A percentile compares a stretch with the other conserved stretches of the same genome.
Conservation (phyloP, 2,329 filamentous ascomycete species). For the Plenodomus biglobosus region DNA sequence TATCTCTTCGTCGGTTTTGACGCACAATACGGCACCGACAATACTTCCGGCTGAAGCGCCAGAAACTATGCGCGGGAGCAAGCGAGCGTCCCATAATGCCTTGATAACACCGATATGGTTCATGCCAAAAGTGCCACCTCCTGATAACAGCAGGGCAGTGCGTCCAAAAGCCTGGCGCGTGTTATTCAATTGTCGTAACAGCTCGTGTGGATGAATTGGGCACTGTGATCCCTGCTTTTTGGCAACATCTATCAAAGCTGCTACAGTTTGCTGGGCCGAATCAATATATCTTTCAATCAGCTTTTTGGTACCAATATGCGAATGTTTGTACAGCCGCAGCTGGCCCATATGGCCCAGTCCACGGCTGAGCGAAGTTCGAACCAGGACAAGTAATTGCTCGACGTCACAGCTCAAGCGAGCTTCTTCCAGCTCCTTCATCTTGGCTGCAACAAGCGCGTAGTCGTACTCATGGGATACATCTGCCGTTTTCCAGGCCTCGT, state of each 20-base stretch:
- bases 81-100: constrained; percentile 69
- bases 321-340: constrained; percentile 77
- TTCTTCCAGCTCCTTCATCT: constrained; percentile 72
- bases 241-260: constrained; percentile 66
- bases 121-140: constrained; percentile 89
- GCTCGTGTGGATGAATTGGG: constrained; percentile 59
- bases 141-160: constrained; percentile 78
- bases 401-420: constrained; percentile 73
- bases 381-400: constrained; percentile 73
- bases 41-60: constrained; percentile 87
- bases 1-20: constrained; percentile 75
- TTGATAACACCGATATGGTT: constrained; percentile 88
- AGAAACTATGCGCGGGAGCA: constrained; percentile 83
- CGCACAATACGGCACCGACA: constrained; percentile 77
- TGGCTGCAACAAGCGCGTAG: constrained; percentile 65
- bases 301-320: constrained; percentile 81
- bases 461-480: constrained; percentile 71
- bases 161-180: constrained; percentile 81
- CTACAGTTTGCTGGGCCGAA: constrained; percentile 73
- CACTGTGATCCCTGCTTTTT: constrained; percentile 52
- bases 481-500: constrained; percentile 78
- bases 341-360: constrained; percentile 86
- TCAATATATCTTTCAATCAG: constrained; percentile 86
- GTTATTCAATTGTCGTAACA: constrained; percentile 69
- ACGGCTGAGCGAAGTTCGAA: constrained; percentile 77